phyloP scores from a whole-genome alignment of 768 basidiomycete genomes.

The Lactarius indigo region DNA sequence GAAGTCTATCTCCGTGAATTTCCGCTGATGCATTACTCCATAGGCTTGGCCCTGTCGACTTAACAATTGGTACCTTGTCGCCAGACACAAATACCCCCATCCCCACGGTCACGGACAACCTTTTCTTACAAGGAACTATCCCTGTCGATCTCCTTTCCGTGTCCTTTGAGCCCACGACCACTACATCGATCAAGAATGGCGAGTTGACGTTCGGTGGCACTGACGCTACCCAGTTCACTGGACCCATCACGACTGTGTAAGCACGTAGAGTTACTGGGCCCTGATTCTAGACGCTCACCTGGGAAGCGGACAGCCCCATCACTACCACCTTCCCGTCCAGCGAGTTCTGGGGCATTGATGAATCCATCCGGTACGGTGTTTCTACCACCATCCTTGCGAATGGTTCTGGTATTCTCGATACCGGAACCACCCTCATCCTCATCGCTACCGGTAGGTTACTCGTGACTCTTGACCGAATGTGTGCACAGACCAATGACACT shows the following conservation, averaged over 20 bases:
- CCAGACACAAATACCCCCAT: conserved; percentile 30
- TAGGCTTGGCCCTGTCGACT: conserved; percentile 57
- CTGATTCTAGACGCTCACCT: background rate
- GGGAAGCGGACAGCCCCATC: conserved; percentile 25
- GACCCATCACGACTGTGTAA: conserved; percentile 29
- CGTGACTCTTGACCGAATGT: conserved; percentile 14
- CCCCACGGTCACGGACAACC: conserved; percentile 44
- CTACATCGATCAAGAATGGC: conserved; percentile 26
- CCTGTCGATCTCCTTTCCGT: conserved; percentile 28
- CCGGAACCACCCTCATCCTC: conserved; percentile 32
- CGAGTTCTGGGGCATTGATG: conserved; percentile 32
- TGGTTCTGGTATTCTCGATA: conserved; percentile 34
- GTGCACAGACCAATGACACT: conserved; percentile 29
- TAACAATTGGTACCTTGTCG: conserved; percentile 46
- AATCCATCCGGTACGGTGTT: conserved; percentile 30
- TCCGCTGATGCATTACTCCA: background rate
- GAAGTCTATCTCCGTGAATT: background rate
- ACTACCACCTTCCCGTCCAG: conserved; percentile 28
- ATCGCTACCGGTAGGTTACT: conserved; percentile 23
- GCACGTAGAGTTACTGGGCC: conserved; percentile 3
- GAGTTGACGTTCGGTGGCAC: conserved; percentile 37
- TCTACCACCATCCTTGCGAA: conserved; percentile 25
- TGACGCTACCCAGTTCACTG: conserved; percentile 34
- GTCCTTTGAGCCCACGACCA: conserved; percentile 29
- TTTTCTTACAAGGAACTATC: conserved; percentile 31